Percentiles rank a stretch among this genome's conserved stretches.
Evolutionary conservation across 208 protist species (phyloP).

Genomic region (Acanthamoeba castellanii): DNA sequence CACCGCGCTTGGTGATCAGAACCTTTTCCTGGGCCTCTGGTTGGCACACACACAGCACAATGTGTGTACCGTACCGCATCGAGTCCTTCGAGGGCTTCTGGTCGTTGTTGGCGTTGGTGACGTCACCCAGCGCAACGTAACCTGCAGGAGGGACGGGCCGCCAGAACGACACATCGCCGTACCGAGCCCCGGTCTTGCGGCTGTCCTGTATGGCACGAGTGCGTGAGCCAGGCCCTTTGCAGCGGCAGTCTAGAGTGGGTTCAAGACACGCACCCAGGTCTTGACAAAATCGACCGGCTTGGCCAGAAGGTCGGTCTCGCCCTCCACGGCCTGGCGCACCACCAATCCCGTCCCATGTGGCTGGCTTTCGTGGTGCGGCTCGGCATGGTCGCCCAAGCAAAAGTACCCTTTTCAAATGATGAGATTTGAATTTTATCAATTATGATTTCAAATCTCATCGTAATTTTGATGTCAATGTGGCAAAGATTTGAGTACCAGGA

Average conservation of each 20-base stretch:
- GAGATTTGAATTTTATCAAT: neutral
- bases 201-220: neutral
- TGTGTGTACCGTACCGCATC: neutral
- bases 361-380: neutral
- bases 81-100: neutral
- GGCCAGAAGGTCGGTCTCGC: neutral
- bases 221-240: neutral
- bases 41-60: neutral
- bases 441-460: too few species aligned
- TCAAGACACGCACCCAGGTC: neutral
- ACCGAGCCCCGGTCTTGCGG: neutral
- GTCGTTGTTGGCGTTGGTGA: neutral
- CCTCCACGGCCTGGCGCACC: neutral
- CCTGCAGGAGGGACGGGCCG: neutral
- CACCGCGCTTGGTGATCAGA: too few species aligned
- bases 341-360: neutral
- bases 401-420: neutral
- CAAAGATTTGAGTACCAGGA: too few species aligned
- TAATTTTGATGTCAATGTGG: too few species aligned
- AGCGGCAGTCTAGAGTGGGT: neutral
- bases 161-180: slow-evolving; percentile 9
- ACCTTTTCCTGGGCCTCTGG: too few species aligned
- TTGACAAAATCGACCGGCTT: neutral
- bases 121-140: slow-evolving; percentile 18
- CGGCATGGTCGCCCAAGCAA: slow-evolving; percentile 1